phyloP scores from a whole-genome alignment of 1,139 yeast species.

The Candida neerlandica region DNA sequence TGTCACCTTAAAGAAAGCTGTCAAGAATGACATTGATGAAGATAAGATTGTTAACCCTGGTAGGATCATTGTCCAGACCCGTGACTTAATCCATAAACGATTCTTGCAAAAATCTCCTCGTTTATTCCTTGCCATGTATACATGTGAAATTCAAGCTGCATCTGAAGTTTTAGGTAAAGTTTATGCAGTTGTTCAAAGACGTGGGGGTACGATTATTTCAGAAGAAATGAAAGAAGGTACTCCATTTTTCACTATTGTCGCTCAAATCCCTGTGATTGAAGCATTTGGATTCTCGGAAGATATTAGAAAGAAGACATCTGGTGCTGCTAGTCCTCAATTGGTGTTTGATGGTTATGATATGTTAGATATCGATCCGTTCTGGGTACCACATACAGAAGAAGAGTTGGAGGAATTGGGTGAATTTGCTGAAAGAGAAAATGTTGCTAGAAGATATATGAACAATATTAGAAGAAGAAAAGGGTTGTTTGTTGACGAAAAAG shows the following conservation, averaged over 20 bases:
- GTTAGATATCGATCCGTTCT: slow-evolving; percentile 91
- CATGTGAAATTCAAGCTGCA: slow-evolving; percentile 94
- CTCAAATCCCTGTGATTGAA: slow-evolving; percentile 89
- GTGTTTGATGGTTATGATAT: slow-evolving; percentile 87
- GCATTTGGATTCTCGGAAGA: slow-evolving; percentile 98
- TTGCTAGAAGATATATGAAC: slow-evolving; percentile 86
- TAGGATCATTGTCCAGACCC: slow-evolving; percentile 69
- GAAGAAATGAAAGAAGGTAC: slow-evolving; percentile 99
- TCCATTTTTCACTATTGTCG: slow-evolving; percentile 86
- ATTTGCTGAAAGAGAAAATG: slow-evolving; percentile 86
- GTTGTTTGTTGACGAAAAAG: slow-evolving; percentile 83
- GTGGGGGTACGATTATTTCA: slow-evolving; percentile 81
- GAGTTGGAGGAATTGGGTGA: slow-evolving; percentile 94
- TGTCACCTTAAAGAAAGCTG: slow-evolving; percentile 43
- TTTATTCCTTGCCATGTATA: slow-evolving; percentile 86
- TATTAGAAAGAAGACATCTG: slow-evolving; percentile 88
- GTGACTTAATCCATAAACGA: slow-evolving; percentile 71
- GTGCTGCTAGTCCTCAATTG: slow-evolving; percentile 96
- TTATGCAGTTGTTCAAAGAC: slow-evolving; percentile 87
- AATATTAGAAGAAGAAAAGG: slow-evolving; percentile 85
- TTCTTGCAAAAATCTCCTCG: slow-evolving; percentile 85
- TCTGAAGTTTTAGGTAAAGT: slow-evolving; percentile 95
- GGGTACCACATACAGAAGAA: slow-evolving; percentile 99
- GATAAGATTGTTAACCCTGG: slow-evolving; percentile 45
- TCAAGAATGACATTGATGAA: slow-evolving; percentile 33